phyloP scores from a whole-genome alignment of 768 basidiomycete genomes.

The Roridomyces roridus region DNA sequence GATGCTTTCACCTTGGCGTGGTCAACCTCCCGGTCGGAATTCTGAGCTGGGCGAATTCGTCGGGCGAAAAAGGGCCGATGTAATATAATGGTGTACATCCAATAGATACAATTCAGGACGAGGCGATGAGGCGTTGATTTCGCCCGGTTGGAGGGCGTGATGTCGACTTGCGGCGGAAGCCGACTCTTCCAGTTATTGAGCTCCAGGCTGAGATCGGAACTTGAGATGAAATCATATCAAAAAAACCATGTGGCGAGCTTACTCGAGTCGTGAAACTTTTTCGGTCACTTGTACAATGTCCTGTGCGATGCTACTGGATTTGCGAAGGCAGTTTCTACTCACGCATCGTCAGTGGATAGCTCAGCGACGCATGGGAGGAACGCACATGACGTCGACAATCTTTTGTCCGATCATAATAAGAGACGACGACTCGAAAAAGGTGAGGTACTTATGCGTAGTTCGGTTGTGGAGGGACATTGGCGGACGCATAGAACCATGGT shows the following conservation, averaged over 20 bases:
- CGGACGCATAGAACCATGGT: slow-evolving; percentile 35
- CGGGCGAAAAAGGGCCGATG: slow-evolving; percentile 44
- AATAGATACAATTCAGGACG: slow-evolving; percentile 39
- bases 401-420: background rate
- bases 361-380: background rate
- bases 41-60: slow-evolving; percentile 20
- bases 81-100: slow-evolving; percentile 44
- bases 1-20: slow-evolving; percentile 34
- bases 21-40: slow-evolving; percentile 31
- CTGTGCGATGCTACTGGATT: no score
- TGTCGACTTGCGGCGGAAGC: slow-evolving; percentile 32
- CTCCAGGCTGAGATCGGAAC: slow-evolving; percentile 9
- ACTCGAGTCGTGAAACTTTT: slow-evolving; percentile 14
- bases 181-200: slow-evolving; percentile 31
- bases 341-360: background rate
- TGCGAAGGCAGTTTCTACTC: no score
- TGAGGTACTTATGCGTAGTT: slow-evolving; percentile 7
- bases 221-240: background rate
- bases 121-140: slow-evolving; percentile 40
- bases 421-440: background rate
- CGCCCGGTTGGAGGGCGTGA: slow-evolving; percentile 36
- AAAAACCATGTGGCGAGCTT: background rate
- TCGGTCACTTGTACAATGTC: background rate
- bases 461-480: slow-evolving; percentile 27
- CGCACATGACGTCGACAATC: background rate